These are phyloP conservation scores for Rhodofomes roseus DNA, from an alignment of 1,284 basidiomycete genomes.

Conservation along the genomic window DNA sequence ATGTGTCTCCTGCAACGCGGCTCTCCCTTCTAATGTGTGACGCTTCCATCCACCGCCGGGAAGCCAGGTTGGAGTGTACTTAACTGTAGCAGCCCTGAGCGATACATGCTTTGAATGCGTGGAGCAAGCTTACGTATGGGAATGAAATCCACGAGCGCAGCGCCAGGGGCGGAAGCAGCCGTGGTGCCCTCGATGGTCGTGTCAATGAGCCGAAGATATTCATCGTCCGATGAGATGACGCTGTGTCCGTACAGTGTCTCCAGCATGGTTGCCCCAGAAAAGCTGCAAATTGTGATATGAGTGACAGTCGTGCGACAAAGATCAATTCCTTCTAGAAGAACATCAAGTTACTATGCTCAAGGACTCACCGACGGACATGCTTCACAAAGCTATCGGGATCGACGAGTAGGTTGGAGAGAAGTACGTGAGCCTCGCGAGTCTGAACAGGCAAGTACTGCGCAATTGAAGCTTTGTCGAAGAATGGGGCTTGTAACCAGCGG, in stretches of 20 bases:
- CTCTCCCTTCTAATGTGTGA: neutral
- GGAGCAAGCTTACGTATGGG: slow-evolving; percentile 33
- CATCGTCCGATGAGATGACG: slow-evolving; percentile 24
- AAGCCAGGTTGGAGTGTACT: neutral
- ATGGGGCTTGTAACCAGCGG: slow-evolving; percentile 25
- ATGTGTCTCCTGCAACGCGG: slow-evolving; percentile 22
- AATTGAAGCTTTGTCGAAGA: slow-evolving; percentile 19
- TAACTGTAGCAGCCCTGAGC: neutral
- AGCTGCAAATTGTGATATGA: slow-evolving; percentile 7
- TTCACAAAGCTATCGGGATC: neutral
- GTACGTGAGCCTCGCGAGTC: neutral
- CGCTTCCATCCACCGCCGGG: neutral
- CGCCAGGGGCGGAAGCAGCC: slow-evolving; percentile 43
- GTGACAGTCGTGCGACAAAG: too few relatives aligned
- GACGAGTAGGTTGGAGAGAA: neutral
- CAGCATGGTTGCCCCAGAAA: slow-evolving; percentile 19
- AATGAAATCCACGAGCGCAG: slow-evolving; percentile 53
- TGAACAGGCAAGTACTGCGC: slow-evolving; percentile 11
- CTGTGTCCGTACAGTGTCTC: slow-evolving; percentile 25
- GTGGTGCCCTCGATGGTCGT: slow-evolving; percentile 44
- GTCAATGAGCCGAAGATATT: slow-evolving; percentile 34
- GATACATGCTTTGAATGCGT: neutral
- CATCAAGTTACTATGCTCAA: neutral
- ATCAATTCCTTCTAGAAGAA: too few relatives aligned
- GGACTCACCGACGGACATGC: slow-evolving; percentile 6